Evolutionary conservation across 176 grass and related monocot genomes (phyloP).

Genomic region (Zea mays): DNA sequence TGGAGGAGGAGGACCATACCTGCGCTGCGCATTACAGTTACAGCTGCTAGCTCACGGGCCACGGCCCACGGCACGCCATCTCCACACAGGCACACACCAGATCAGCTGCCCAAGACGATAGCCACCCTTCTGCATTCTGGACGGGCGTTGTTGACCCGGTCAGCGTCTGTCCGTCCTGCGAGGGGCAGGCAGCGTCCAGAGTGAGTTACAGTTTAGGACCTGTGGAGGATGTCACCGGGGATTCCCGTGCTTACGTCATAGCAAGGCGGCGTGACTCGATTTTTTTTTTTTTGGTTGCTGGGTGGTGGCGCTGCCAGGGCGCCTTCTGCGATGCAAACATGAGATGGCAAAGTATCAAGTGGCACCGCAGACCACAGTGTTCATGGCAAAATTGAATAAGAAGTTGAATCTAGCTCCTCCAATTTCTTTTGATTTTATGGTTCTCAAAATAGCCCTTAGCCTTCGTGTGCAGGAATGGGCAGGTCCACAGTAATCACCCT

Average conservation of each 20-base stretch:
- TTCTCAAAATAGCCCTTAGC: no score
- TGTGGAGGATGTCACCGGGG: not conserved
- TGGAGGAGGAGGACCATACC: slow-evolving; percentile 12
- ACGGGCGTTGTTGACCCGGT: slow-evolving; percentile 1
- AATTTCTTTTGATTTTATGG: no score
- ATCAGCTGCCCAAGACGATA: not conserved
- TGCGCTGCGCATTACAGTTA: slow-evolving; percentile 3
- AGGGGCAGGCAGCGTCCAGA: not conserved
- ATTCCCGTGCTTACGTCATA: not conserved
- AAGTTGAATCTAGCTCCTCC: no score
- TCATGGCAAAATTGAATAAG: not conserved
- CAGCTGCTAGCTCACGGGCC: slow-evolving; percentile 23
- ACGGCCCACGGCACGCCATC: not conserved
- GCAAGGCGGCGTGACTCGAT: not conserved
- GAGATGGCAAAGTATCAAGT: slow-evolving; percentile 6
- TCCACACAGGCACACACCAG: not conserved
- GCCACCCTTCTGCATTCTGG: not conserved
- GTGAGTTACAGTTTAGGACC: not conserved
- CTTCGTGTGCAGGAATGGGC: no score
- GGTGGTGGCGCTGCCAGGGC: no score
- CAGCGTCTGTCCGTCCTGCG: slow-evolving; percentile 2
- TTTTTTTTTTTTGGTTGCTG: no score
- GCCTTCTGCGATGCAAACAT: slow-evolving; percentile 6
- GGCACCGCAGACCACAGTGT: not conserved
- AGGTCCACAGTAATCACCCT: no score